Evolutionary conservation across 1,284 basidiomycete species (phyloP).

Genomic region (Tylopilus sp.): DNA sequence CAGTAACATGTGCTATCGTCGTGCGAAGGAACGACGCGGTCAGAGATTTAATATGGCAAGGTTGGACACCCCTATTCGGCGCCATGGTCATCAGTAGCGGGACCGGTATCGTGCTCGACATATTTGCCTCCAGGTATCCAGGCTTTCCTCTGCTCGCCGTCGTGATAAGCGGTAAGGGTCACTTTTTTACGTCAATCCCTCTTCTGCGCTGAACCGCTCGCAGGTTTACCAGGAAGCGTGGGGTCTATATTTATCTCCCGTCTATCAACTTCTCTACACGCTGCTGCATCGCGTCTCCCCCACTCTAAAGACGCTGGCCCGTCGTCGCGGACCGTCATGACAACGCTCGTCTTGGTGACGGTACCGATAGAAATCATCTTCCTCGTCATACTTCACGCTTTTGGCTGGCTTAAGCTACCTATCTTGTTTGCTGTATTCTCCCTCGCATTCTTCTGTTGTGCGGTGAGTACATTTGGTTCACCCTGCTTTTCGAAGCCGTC

Average conservation of each 20-base stretch:
- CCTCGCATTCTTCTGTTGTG: conserved; percentile 66
- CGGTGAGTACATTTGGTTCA: conserved; percentile 48
- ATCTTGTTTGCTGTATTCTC: conserved; percentile 65
- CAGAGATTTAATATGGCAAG: conserved; percentile 69
- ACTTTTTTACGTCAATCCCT: not conserved
- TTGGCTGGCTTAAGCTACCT: conserved; percentile 76
- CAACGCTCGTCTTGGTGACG: conserved; percentile 69
- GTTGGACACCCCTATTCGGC: conserved; percentile 87
- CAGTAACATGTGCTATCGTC: conserved; percentile 50
- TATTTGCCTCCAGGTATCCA: conserved; percentile 81
- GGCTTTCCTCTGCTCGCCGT: conserved; percentile 89
- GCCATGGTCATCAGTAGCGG: conserved; percentile 92
- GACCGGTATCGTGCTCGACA: conserved; percentile 88
- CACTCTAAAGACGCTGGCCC: conserved; percentile 34
- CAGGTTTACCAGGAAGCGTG: conserved; percentile 81
- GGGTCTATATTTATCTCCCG: conserved; percentile 92
- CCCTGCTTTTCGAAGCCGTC: not conserved
- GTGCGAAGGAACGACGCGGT: conserved; percentile 68
- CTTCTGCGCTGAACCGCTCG: not conserved
- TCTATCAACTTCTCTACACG: conserved; percentile 82
- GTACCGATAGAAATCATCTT: conserved; percentile 77
- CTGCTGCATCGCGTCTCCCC: conserved; percentile 38
- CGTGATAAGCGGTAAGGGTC: conserved; percentile 74
- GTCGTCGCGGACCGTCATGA: conserved; percentile 51
- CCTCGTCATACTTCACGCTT: conserved; percentile 55